A percentile compares a stretch with the other conserved stretches of the same genome.
phyloP scores from a whole-genome alignment of 805 yeast species.

The Spencermartinsiella europaea region DNA sequence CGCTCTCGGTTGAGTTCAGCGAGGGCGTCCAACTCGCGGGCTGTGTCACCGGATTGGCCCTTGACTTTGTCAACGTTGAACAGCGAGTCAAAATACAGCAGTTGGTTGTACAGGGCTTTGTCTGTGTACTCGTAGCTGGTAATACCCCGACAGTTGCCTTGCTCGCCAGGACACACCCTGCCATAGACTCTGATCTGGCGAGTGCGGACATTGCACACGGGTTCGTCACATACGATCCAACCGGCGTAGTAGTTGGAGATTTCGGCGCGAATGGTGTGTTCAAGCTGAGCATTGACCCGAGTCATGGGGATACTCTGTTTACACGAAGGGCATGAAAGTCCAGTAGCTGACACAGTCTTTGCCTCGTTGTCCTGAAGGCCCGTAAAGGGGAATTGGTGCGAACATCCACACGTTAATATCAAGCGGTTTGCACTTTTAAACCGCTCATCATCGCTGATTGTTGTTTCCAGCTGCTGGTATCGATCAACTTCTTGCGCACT shows the following conservation, averaged over 20 bases:
- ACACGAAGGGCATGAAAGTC: conserved; percentile 67
- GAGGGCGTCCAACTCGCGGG: conserved; percentile 48
- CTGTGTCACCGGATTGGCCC: conserved; percentile 30
- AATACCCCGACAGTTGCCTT: conserved; percentile 67
- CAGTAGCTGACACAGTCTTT: conserved; percentile 59
- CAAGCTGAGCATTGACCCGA: conserved; percentile 66
- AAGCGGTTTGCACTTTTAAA: conserved; percentile 61
- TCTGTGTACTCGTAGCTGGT: conserved; percentile 75
- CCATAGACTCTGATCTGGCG: conserved; percentile 89
- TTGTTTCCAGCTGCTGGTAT: conserved; percentile 73
- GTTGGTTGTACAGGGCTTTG: conserved; percentile 78
- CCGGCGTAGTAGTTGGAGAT: conserved; percentile 80
- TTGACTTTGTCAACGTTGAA: conserved; percentile 81
- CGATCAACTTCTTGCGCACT: conserved; percentile 26
- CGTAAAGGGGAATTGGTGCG: conserved; percentile 55
- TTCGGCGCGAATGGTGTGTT: conserved; percentile 60
- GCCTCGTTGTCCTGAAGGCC: conserved; percentile 59
- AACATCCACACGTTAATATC: conserved; percentile 58
- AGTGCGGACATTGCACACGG: conserved; percentile 72
- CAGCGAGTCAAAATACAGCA: conserved; percentile 68
- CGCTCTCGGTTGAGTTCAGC: conserved; percentile 72
- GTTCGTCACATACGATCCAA: conserved; percentile 79
- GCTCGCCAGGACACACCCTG: conserved; percentile 66
- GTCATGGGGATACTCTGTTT: conserved; percentile 45
- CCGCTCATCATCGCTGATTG: conserved; percentile 74